Base-by-base conservation (phyloP, 345 rosid genomes). In the Laguncularia racemosa region DNA sequence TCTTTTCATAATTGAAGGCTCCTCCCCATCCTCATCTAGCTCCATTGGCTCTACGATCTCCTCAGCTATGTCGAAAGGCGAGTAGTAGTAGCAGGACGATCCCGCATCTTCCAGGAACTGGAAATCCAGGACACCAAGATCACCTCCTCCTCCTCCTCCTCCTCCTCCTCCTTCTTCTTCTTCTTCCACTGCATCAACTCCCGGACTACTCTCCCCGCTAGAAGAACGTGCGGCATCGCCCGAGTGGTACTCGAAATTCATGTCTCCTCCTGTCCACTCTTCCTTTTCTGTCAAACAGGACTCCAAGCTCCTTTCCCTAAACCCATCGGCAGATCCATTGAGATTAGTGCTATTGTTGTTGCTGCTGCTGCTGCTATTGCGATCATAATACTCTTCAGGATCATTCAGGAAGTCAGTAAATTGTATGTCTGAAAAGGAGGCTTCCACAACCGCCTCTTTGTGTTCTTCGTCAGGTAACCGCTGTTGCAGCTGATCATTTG, bases 41-140 rank as follows among this genome's bases (percentile, higher is more conserved):
- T 67, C 80, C 44, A 65, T 66, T 17, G 67, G 59, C 56, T 67
- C 72, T 23, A 62, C 78, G 14, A 77, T 66, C 67, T 66, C 82
- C 16, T 67, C 78, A 6, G 73, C 80, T 28, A 81, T 81, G 59
- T 81, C 78, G 17, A 81, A 81, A 40, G 80, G 76, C 47, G 80
- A 77, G 61, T 64, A 75, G 65, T 62, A 77, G 20, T 33, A 33
- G 7, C 48, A 51, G 11, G 56, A 52, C 13, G 68, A 53, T 15
- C 61, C 71, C 3, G 70, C 20, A 16, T 77, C 67, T 18, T 84
- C 84, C 19, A 78, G 53, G 52, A 84, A 81, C 5, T 61, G 82
- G 50, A 76, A 76, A 68, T 79, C 85, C 20, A 81, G 13, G 15
- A 54, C 56, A 17, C 53, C 66, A 13, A 57, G 33, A 6, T 66